Evolutionary conservation across 2,329 filamentous ascomycete species (phyloP).

Genomic region (Epichloe brachyelytri): DNA sequence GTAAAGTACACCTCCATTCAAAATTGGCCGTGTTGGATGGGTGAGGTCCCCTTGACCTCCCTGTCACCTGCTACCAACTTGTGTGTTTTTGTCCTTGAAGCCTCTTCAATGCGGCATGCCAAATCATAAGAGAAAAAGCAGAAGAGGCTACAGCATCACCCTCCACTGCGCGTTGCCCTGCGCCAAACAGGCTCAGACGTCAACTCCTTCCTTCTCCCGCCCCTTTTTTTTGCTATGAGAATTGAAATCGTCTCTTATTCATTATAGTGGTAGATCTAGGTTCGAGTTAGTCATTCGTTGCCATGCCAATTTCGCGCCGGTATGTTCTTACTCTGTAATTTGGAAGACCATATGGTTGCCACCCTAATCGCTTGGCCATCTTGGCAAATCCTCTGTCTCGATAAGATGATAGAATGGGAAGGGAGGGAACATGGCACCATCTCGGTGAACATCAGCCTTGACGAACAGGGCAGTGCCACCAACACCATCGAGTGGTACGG

Average conservation of each 20-base stretch:
- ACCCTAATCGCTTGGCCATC: constrained; percentile 84
- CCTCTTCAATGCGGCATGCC: background rate
- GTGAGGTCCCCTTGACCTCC: background rate
- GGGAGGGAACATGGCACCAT: constrained; percentile 96
- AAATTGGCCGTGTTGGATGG: background rate
- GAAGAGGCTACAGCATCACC: background rate
- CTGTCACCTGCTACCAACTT: background rate
- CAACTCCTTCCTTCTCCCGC: background rate
- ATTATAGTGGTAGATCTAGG: constrained; percentile 78
- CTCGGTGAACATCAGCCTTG: constrained; percentile 91
- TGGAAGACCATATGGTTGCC: constrained; percentile 75
- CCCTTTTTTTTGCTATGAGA: background rate
- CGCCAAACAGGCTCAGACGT: background rate
- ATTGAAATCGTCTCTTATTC: constrained; percentile 42
- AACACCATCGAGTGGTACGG: constrained; percentile 78
- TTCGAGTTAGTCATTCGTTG: constrained; percentile 2
- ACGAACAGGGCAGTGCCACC: constrained; percentile 87
- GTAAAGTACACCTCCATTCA: too few relatives aligned
- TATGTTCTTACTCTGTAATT: constrained; percentile 75
- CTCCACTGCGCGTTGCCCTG: background rate
- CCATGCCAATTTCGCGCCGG: background rate
- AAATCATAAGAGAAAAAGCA: background rate
- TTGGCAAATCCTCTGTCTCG: constrained; percentile 95
- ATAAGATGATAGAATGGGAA: constrained; percentile 96
- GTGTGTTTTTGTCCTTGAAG: background rate